Base-by-base conservation (phyloP, 2,329 filamentous ascomycete species). In the Nothophaeocryptopus gaeumannii region DNA sequence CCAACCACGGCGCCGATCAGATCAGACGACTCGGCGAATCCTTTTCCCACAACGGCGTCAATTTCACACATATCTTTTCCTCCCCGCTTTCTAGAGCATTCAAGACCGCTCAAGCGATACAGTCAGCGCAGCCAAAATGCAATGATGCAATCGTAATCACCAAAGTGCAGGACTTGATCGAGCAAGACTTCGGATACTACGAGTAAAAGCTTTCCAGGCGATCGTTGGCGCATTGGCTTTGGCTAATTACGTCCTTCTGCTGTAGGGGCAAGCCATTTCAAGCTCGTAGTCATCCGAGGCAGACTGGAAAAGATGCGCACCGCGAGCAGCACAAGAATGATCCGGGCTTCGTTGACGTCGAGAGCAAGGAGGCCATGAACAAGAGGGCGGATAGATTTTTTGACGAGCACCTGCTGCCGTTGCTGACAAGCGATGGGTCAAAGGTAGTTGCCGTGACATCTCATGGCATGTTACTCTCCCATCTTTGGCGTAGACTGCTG, bases 1-100 rank as follows among this genome's bases (percentile, higher is more conserved):
- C 90, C 16, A 84, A 83, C 56, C 88, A 96, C 71, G 90, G 90
- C 48, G 79, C 86, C 44, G 77, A 91, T 41, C 90, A 96, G 69
- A 83, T 87, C n/a, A 80, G 78, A 38, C 81, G 82, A 29, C 77
- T 96, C 1, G 89, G 82, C 26, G 67, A 77, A 12, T 77, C 87
- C 61, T 79, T 95, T 58, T 81, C 81, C 2, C 77, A 80, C 1
- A 79, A 79, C 0, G 80, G 79, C 2, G 78, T 90, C 8, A 75
- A 78, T 3, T 87, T 88, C 58, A 78, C 74, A n/a, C 78, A 84
- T 54, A 72, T 95, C 53, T 93, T 89, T 68, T 80, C 88, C 1
- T 95, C 90, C 5, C 82, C 90, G 59, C 78, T 95, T 5, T 81
- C 84, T 56, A 82, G 91, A 49, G 88, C 90, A 0, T 77, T 73